phyloP scores from a whole-genome alignment of 2,329 filamentous ascomycete genomes.

The Aureobasidium sp. region DNA sequence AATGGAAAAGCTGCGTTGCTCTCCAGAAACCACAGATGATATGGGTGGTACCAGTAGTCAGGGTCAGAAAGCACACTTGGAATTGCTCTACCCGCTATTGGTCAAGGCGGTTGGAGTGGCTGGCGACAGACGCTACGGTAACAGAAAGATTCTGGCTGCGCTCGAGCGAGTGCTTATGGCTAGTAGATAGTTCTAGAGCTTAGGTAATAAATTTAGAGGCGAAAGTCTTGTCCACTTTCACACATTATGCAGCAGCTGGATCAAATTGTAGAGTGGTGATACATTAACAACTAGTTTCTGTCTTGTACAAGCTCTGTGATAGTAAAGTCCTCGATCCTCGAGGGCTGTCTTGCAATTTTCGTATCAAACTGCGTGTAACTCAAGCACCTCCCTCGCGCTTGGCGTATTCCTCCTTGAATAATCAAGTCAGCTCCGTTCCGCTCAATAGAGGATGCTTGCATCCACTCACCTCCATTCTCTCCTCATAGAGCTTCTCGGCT shows the following conservation, averaged over 20 bases:
- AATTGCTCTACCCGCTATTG: constrained; percentile 72
- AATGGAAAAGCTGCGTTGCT: constrained; percentile 61
- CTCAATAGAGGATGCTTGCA: neutral
- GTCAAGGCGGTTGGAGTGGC: constrained; percentile 58
- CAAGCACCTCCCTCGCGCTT: constrained; percentile 13
- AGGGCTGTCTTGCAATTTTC: too few relatives aligned
- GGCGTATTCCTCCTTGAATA: constrained; percentile 10
- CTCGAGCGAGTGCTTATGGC: constrained; percentile 37
- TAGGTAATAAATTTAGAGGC: too few relatives aligned
- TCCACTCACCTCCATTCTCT: constrained; percentile 12
- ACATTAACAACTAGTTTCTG: too few relatives aligned
- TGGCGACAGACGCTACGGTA: constrained; percentile 50
- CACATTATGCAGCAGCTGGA: too few relatives aligned
- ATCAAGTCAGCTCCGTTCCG: neutral
- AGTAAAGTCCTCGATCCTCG: too few relatives aligned
- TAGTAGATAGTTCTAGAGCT: neutral
- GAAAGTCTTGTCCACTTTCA: too few relatives aligned
- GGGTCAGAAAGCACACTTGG: constrained; percentile 63
- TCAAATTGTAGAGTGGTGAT: neutral
- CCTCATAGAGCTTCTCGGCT: constrained; percentile 16
- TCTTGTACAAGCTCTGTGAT: too few relatives aligned
- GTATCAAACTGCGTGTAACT: neutral
- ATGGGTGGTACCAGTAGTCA: constrained; percentile 24
- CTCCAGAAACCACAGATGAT: constrained; percentile 38
- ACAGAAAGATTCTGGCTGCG: constrained; percentile 42